phyloP scores from a whole-genome alignment of 768 basidiomycete species.

The Hortiboletus flavorubellus region DNA sequence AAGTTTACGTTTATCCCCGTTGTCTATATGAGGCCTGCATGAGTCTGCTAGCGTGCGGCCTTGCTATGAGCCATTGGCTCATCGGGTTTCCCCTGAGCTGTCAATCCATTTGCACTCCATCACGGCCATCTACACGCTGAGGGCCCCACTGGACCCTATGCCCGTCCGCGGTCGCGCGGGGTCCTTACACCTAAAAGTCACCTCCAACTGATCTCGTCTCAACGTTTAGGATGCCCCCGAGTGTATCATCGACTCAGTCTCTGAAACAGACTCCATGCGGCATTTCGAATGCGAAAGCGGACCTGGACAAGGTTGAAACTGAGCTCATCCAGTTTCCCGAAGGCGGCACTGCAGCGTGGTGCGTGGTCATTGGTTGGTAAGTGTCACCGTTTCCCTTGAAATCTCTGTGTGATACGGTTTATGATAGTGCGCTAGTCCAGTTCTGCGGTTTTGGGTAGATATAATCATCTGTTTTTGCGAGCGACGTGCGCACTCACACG shows the following conservation, averaged over 20 bases:
- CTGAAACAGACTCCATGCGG: neutral
- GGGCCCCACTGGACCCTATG: neutral
- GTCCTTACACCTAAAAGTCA: neutral
- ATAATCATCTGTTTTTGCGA: neutral
- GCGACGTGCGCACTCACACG: neutral
- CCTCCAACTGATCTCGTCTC: neutral
- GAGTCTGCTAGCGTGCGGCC: neutral
- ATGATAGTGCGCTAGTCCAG: constrained; percentile 28
- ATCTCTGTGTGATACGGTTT: neutral
- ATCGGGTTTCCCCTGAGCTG: neutral
- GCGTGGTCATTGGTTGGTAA: constrained; percentile 23
- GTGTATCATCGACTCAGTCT: constrained; percentile 1
- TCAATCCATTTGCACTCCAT: neutral
- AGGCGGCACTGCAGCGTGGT: constrained; percentile 28
- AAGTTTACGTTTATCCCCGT: neutral
- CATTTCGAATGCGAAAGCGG: constrained; percentile 1
- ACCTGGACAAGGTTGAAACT: neutral
- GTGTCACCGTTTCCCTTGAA: neutral
- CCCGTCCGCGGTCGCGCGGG: neutral
- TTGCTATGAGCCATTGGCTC: neutral
- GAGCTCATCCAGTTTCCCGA: constrained; percentile 22
- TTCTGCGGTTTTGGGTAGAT: constrained; percentile 34
- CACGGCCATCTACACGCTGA: neutral
- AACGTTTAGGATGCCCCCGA: constrained; percentile 4
- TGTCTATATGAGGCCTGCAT: neutral